Evolutionary conservation across 768 basidiomycete genomes (phyloP), one percentile per base, ranked within the genome.

Genomic region (Mycena kentingensis): DNA sequence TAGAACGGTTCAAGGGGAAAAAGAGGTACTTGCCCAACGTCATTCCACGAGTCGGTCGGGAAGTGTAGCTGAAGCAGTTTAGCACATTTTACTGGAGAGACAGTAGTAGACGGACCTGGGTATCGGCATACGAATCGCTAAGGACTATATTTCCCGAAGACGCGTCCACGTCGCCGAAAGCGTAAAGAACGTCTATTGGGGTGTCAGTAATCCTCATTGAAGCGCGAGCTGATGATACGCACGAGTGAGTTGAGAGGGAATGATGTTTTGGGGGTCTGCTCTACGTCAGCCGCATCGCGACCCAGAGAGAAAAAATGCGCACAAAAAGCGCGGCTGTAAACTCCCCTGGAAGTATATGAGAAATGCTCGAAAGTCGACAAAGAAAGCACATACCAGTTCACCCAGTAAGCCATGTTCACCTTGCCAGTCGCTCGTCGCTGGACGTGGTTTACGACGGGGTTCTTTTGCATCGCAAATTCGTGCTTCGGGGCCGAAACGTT

Each of bases 91-190:
- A 53, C 6, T 16, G 28, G 16, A n/a, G 16, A 35, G 7, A 19
- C 11, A 13, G 28, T 25, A 22, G 5, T 13, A 18, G 5, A 43
- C 67, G 49, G 52, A 82, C 85, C 74, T 86, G 70, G 64, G 82
- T 74, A 63, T 93, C 91, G 4, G 88, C 87, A 67, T 87, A 92
- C 8, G 75, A 63, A 63, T 92, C 91, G 2, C 86, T 87, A 18
- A 92, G 74, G 13, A 66, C 69, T 58, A 90, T 86, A 16, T 70
- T 65, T 12, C 91, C 90, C 0, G 81, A 79, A 37, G 73, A 70
- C 6, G 83, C 65, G 48, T 81, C 77, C 31, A 85, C 79, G 66
- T 92, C 88, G 39, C 87, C 90, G 63, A 93, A 93, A 2, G 88
- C 78, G 60, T 92, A 92, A 16, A 90, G 70, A 61, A 92, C 81